Evolutionary conservation across 495 filamentous ascomycete genomes (phyloP), one percentile per base, ranked within the genome.

Genomic region (Penicillium dipodomyicola): DNA sequence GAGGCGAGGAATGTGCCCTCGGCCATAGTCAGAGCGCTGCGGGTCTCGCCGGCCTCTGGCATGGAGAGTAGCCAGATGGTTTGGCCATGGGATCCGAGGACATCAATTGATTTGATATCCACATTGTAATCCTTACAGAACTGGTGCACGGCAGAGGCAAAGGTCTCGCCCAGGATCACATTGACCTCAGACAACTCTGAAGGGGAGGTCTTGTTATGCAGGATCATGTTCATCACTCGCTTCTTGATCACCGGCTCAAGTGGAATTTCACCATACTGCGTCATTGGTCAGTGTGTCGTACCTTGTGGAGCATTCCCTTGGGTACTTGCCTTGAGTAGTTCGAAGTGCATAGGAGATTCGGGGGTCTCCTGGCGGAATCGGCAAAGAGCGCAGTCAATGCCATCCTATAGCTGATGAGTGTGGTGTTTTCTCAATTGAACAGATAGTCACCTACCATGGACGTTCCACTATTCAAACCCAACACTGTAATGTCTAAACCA

Each of bases 51-150:
- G 6, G 65, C 61, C 47, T 74, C 69, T 1, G 80, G 80, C 78
- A 83, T 82, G 42, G 72, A 73, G 29, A 81, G 70, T 5, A 82
- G 70, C 80, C 79, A 85, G 43, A 85, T 83, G 2, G 82, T 84
- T 58, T 84, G 81, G 11, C 81, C 82, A 50, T 84, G 80, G 11
- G 79, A 82, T 15, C 80, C 82, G n/a, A 85, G 65, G 23, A 73
- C 72, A 42, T 84, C 81, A 47, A 84, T 79, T 7, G 70, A 65
- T 49, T 73, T 68, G 42, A 81, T 67, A 35, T 78, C 70, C 35
- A 82, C 64, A 9, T 65, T 25, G 52, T 80, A 68, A 32, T 79
- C 71, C 22, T 70, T 65, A 54, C 73, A 77, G 67, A 75, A 83
- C 33, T 75, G 65, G 41, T 75, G 72, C 35, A 73, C 78, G 8